These are phyloP conservation scores for Ustilago esculenta DNA, from an alignment of 1,284 basidiomycete genomes.

Conservation along the genomic window DNA sequence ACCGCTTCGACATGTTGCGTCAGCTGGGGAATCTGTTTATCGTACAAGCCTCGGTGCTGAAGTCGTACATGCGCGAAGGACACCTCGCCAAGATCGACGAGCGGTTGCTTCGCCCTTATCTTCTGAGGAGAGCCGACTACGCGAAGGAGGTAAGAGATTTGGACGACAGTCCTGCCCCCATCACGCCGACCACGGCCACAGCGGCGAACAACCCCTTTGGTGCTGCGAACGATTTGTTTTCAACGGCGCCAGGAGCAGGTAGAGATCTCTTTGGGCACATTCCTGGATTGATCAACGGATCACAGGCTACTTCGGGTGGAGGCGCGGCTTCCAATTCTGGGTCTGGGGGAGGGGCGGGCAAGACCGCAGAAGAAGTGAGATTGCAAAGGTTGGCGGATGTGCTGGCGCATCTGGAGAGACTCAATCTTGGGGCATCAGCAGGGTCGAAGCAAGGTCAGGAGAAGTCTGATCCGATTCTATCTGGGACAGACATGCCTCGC, in stretches of 20 bases:
- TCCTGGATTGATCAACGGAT: constrained; percentile 24
- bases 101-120: constrained; percentile 85
- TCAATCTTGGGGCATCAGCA: constrained; percentile 11
- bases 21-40: constrained; percentile 93
- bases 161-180: constrained; percentile 27
- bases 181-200: constrained; percentile 11
- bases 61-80: constrained; percentile 65
- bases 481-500: not conserved
- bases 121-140: constrained; percentile 87
- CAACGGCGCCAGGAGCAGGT: constrained; percentile 1
- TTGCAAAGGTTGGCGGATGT: constrained; percentile 39
- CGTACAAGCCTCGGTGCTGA: constrained; percentile 63
- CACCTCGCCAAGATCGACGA: constrained; percentile 82
- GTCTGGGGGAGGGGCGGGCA: constrained; percentile 1
- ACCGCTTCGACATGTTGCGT: constrained; percentile 97
- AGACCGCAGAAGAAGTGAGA: constrained; percentile 18
- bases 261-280: constrained; percentile 39
- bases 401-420: constrained; percentile 34
- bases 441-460: not conserved
- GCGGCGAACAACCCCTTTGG: constrained; percentile 23
- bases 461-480: too few species aligned
- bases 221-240: constrained; percentile 5
- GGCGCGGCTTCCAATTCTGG: not conserved
- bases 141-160: constrained; percentile 61
- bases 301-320: constrained; percentile 1